Percentiles rank a stretch among this genome's conserved stretches.
Evolutionary conservation across 176 grass and related monocot genomes (phyloP).

Genomic region (Phyllostachys edulis): DNA sequence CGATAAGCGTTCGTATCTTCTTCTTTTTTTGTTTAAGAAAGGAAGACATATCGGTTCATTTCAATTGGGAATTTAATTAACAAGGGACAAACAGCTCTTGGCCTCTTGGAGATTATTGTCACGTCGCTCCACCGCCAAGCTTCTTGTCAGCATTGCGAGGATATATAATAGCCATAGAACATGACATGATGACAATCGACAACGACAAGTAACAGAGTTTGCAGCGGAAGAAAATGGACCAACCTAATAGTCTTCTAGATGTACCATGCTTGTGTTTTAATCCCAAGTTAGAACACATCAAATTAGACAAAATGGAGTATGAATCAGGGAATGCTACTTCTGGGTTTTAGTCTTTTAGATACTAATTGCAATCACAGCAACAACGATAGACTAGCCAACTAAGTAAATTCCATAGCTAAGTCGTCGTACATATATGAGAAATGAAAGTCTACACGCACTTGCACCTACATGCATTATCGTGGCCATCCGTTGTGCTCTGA

Average conservation of each 20-base stretch:
- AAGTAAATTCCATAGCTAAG: not conserved
- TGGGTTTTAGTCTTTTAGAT: not conserved
- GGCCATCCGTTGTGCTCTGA: too few species aligned
- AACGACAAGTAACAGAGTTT: not conserved
- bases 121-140: conserved; percentile 42
- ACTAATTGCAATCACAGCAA: not conserved
- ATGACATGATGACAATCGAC: not conserved
- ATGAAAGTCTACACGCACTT: too few species aligned
- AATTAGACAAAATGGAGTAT: not conserved
- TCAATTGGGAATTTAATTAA: not conserved
- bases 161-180: conserved; percentile 19
- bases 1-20: not conserved
- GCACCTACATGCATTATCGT: too few species aligned
- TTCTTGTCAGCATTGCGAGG: not conserved
- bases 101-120: not conserved
- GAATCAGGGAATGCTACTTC: not conserved
- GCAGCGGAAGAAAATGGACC: not conserved
- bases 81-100: conserved; percentile 1
- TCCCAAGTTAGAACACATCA: not conserved
- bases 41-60: not conserved
- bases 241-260: not conserved
- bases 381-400: not conserved
- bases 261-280: conserved; percentile 16
- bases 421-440: too few species aligned
- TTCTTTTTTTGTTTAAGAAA: not conserved